A percentile compares a stretch with the other conserved stretches of the same genome.
Conservation (phyloP, 2,329 filamentous ascomycete species). For the Pyricularia sp. region DNA sequence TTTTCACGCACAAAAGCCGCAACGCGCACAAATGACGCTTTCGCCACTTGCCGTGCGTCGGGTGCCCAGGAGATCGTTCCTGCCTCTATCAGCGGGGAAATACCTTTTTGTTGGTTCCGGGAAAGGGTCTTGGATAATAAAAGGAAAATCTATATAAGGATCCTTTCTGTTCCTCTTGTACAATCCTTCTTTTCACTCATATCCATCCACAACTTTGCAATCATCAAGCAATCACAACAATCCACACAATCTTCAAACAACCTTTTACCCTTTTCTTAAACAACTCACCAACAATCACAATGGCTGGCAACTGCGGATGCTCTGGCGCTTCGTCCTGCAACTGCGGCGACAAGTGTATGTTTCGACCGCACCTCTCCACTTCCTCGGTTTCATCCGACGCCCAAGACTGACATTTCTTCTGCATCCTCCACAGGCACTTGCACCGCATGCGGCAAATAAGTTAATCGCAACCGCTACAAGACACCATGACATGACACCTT, state of each 20-base stretch:
- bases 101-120: neutral
- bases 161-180: neutral
- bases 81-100: neutral
- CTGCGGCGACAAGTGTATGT: slow-evolving; percentile 4
- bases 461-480: neutral
- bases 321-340: slow-evolving; percentile 2
- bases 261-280: neutral
- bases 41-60: neutral
- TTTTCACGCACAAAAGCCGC: slow-evolving; percentile 4
- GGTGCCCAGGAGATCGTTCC: neutral
- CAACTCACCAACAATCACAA: slow-evolving; percentile 1
- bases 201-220: neutral
- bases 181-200: no score
- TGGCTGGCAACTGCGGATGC: slow-evolving; percentile 6
- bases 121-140: neutral
- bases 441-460: slow-evolving; percentile 5
- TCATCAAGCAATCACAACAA: neutral
- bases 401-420: neutral
- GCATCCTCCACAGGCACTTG: slow-evolving; percentile 1
- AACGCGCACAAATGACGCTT: neutral
- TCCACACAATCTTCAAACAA: neutral
- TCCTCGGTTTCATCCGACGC: neutral
- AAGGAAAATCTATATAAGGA: neutral
- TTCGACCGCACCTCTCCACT: neutral
- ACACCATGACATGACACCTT: neutral